These are phyloP conservation scores for Xylaria curta DNA, from an alignment of 495 filamentous ascomycete species.

Conservation along the genomic window DNA sequence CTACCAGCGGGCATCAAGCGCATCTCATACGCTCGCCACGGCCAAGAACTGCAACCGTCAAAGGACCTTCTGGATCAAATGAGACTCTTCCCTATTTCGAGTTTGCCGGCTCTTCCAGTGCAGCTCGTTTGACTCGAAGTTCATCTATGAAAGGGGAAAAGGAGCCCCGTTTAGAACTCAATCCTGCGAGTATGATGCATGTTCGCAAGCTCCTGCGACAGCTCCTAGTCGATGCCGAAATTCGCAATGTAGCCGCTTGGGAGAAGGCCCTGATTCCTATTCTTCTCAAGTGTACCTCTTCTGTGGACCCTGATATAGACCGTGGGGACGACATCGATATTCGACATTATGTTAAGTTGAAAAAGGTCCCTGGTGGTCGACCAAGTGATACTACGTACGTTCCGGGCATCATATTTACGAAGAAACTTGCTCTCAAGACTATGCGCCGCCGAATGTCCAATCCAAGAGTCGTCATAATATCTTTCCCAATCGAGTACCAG, in stretches of 20 bases:
- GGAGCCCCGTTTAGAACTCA: constrained; percentile 79
- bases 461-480: constrained; percentile 89
- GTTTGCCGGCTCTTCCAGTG: constrained; percentile 38
- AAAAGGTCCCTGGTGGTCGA: constrained; percentile 88
- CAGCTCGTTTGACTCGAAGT: constrained; percentile 74
- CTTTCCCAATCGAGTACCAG: constrained; percentile 95
- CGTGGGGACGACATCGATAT: constrained; percentile 95
- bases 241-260: constrained; percentile 78
- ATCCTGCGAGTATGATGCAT: constrained; percentile 84
- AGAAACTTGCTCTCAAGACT: constrained; percentile 92
- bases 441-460: constrained; percentile 87
- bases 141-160: constrained; percentile 82
- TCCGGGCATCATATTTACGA: constrained; percentile 94
- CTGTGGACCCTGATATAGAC: constrained; percentile 91
- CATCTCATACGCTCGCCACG: constrained; percentile 74
- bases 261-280: constrained; percentile 92
- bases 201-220: constrained; percentile 84
- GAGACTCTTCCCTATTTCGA: constrained; percentile 51
- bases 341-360: constrained; percentile 97
- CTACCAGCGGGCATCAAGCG: constrained; percentile 65
- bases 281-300: constrained; percentile 87
- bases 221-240: constrained; percentile 74
- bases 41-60: constrained; percentile 51
- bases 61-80: constrained; percentile 49
- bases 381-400: constrained; percentile 94